Evolutionary conservation across 768 basidiomycete genomes (phyloP).

Genomic region (Suillus tomentosus): DNA sequence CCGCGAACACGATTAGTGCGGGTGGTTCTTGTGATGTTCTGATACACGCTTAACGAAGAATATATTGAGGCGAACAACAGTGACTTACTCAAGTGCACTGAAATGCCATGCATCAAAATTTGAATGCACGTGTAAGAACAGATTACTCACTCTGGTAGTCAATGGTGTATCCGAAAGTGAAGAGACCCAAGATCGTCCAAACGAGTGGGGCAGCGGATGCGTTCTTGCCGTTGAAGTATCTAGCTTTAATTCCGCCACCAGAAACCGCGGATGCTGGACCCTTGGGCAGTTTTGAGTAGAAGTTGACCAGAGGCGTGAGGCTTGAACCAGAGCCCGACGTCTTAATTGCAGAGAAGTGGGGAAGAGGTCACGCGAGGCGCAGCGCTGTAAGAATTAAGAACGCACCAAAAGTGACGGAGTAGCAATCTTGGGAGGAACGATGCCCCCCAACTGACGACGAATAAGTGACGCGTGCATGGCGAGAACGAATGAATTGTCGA

Average conservation of each 20-base stretch:
- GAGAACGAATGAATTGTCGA: conserved; percentile 16
- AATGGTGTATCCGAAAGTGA: conserved; percentile 81
- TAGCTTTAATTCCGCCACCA: conserved; percentile 79
- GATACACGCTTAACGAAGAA: conserved; percentile 24
- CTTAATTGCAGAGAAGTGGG: conserved; percentile 39
- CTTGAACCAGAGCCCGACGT: conserved; percentile 80
- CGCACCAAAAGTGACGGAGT: conserved; percentile 83
- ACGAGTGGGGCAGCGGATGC: conserved; percentile 74
- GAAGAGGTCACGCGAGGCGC: conserved; percentile 15
- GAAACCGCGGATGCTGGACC: conserved; percentile 66
- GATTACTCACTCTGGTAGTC: conserved; percentile 83
- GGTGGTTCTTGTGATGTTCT: conserved; percentile 92
- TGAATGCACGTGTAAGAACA: background rate
- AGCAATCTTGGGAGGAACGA: conserved; percentile 95
- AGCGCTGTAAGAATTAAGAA: background rate
- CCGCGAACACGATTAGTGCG: conserved; percentile 52
- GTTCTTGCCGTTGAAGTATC: conserved; percentile 84
- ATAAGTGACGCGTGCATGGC: conserved; percentile 83
- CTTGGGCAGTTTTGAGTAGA: conserved; percentile 97
- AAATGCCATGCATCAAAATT: conserved; percentile 17
- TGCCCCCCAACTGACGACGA: conserved; percentile 80
- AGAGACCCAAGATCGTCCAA: conserved; percentile 62
- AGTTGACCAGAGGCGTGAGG: conserved; percentile 84
- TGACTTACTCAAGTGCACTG: conserved; percentile 84
- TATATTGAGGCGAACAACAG: background rate